These are phyloP conservation scores for Phoenix dactylifera DNA, from an alignment of 176 grass and related monocot genomes.

Conservation along the genomic window DNA sequence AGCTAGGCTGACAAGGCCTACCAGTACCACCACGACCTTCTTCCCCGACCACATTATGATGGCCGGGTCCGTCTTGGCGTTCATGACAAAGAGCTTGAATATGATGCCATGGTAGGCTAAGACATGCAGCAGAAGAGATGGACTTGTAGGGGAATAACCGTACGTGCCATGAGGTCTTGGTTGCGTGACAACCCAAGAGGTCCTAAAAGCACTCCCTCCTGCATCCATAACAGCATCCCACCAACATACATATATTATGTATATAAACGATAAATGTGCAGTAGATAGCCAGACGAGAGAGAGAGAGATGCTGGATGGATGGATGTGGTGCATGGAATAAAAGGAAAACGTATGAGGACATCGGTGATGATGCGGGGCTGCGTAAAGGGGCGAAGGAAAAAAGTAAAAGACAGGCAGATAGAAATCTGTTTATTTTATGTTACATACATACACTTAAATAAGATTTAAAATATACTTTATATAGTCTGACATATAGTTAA, in stretches of 20 bases:
- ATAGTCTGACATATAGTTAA: no score
- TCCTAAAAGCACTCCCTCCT: neutral
- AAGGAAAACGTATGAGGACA: conserved; percentile 8
- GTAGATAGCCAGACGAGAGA: neutral
- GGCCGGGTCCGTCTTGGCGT: conserved; percentile 25
- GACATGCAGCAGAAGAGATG: neutral
- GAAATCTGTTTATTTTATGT: no score
- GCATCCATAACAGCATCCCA: no score
- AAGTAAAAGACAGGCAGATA: conserved; percentile 1
- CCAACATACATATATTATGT: no score
- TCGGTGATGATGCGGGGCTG: conserved; percentile 32
- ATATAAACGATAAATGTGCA: no score
- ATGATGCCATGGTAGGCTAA: conserved; percentile 9
- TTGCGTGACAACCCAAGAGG: neutral
- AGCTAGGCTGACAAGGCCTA: conserved; percentile 19
- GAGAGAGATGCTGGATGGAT: neutral
- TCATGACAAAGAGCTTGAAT: conserved; percentile 25
- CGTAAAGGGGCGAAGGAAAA: conserved; percentile 21
- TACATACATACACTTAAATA: no score
- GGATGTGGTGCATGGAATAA: neutral
- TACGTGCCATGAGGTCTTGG: neutral
- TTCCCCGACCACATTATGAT: conserved; percentile 2
- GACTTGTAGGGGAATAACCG: neutral
- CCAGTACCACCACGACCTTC: conserved; percentile 10
- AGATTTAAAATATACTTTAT: no score